A percentile compares a stretch with the other conserved stretches of the same genome.
Evolutionary conservation across 768 basidiomycete species (phyloP).

Genomic region (Psilocybe cubensis): DNA sequence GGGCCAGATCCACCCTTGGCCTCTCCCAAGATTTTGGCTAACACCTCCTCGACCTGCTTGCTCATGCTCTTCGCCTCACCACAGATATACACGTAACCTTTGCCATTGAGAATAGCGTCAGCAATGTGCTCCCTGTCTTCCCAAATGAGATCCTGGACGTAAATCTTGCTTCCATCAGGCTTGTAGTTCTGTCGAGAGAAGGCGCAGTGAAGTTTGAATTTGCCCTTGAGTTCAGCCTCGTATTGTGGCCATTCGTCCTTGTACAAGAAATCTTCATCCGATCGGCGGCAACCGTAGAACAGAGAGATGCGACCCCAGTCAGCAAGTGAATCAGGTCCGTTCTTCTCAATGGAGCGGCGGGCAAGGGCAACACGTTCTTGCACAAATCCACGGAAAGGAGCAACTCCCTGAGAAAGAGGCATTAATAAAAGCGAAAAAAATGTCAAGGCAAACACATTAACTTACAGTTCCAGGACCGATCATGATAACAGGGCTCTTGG

Average conservation of each 20-base stretch:
- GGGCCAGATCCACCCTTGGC: conserved; percentile 91
- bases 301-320: conserved; percentile 96
- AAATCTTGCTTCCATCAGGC: conserved; percentile 92
- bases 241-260: conserved; percentile 95
- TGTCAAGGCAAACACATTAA: conserved; percentile 26
- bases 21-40: conserved; percentile 85
- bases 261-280: conserved; percentile 91
- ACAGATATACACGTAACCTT: conserved; percentile 97
- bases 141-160: conserved; percentile 98
- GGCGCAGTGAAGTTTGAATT: conserved; percentile 86
- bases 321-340: conserved; percentile 87
- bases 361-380: conserved; percentile 98
- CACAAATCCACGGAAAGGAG: conserved; percentile 98
- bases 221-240: conserved; percentile 83
- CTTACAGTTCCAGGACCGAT: conserved; percentile 97
- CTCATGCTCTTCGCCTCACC: conserved; percentile 98
- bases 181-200: conserved; percentile 93
- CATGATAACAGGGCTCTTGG: conserved; percentile 99
- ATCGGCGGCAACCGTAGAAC: conserved; percentile 95
- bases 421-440: neutral
- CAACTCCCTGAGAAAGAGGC: conserved; percentile 74
- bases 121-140: conserved; percentile 83
- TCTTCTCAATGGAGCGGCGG: conserved; percentile 93
- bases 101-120: conserved; percentile 88
- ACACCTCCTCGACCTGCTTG: conserved; percentile 90